Percentiles rank a stretch among this genome's conserved stretches.
Conservation (phyloP, 2,329 filamentous ascomycete genomes). For the Mycosphaerella sp. region DNA sequence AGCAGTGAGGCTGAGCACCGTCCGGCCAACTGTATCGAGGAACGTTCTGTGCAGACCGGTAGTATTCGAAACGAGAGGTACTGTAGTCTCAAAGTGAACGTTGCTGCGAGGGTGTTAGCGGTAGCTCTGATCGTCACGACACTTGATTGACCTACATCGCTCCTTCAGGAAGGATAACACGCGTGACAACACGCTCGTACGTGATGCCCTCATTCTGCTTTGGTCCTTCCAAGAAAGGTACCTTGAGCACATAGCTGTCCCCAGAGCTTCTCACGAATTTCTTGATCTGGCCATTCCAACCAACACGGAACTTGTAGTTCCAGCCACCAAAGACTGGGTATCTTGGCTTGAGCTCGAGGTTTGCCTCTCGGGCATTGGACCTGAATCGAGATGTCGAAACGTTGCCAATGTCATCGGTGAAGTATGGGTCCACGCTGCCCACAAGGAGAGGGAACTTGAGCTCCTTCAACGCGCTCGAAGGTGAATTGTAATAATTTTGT, state of each 20-base stretch:
- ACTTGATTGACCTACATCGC: constrained; percentile 57
- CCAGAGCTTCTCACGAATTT: constrained; percentile 63
- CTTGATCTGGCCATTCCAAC: constrained; percentile 84
- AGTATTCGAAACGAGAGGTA: constrained; percentile 61
- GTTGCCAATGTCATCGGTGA: constrained; percentile 92
- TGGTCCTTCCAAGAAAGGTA: constrained; percentile 89
- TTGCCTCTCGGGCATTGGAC: constrained; percentile 55
- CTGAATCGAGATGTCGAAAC: constrained; percentile 90
- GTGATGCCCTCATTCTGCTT: constrained; percentile 78
- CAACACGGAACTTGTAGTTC: constrained; percentile 96
- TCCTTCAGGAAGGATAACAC: constrained; percentile 84
- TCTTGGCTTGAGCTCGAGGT: constrained; percentile 82
- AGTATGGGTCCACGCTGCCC: constrained; percentile 84
- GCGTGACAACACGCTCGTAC: constrained; percentile 73
- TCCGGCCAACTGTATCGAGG: constrained; percentile 87
- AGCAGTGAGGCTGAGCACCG: constrained; percentile 70
- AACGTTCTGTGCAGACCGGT: constrained; percentile 73
- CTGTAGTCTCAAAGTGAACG: constrained; percentile 65
- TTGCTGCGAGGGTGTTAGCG: constrained; percentile 51
- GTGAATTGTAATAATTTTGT: constrained; percentile 56
- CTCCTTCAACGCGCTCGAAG: constrained; percentile 71
- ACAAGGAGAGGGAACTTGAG: constrained; percentile 71
- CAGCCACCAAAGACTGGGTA: constrained; percentile 97
- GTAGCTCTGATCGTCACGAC: neutral
- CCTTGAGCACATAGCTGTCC: constrained; percentile 75